Base-by-base conservation (phyloP, 805 yeast species). In the Candida corydali region DNA sequence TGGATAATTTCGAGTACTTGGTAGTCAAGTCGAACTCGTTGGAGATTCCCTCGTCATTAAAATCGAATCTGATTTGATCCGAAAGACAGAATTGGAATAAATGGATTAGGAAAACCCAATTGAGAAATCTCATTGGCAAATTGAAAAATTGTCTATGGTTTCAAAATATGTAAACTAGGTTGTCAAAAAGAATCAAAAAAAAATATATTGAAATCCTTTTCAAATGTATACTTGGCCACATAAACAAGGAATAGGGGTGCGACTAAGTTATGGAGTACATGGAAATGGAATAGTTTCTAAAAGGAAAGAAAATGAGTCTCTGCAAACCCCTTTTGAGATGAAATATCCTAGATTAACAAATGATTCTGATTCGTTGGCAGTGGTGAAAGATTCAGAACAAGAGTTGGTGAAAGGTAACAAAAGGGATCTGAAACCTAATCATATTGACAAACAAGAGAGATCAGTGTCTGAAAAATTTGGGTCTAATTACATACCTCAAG, bases 231-330 rank as follows among this genome's bases (percentile, higher is more conserved):
- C 27, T 12, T 69, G 72, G 73, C 72, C 73, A 40, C 57, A 64
- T 16, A 60, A 57, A 36, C 49, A 49, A 23, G 61, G 57, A 12
- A 44, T 54, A 26, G 73, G 73, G 4, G 55, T 56, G 4, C 65
- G 63, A 42, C 50, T 72, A 26, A 52, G 69, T 3, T 67, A 65
- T 45, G 78, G 78, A 1, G 63, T 67, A 7, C 58, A 52, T 26
- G 77, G 77, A 3, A 52, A 50, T 38, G 59, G 55, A n/a, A 24
- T 39, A 3, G 22, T 49, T 6, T 11, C 37, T 4, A 22, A 5
- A 9, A 12, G 14, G 16, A 20, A 26, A 16, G 8, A 19, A 6
- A 8, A 16, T 5, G 14, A 7, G 5, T n/a, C 14, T 8, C 12
- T 4, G 4, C 4, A 24, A 22, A 19, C 25, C 12, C 23, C 5